A percentile compares a stretch with the other conserved stretches of the same genome.
phyloP scores from a whole-genome alignment of 495 filamentous ascomycete genomes.

The Talaromyces ruber region DNA sequence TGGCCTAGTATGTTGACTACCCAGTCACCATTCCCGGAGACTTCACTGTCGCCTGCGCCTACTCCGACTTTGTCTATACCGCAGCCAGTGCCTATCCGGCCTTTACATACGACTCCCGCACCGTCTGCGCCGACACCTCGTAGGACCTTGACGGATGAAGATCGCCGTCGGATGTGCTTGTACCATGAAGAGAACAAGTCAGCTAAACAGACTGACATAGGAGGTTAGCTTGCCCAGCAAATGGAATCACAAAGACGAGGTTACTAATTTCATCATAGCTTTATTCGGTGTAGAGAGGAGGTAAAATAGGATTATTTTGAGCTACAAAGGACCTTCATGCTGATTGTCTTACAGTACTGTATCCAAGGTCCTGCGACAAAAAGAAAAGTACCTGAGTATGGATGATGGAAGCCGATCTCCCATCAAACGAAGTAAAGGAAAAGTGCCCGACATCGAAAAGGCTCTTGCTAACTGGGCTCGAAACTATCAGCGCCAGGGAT shows the following conservation, averaged over 20 bases:
- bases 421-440: conserved; percentile 80
- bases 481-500: conserved; percentile 71
- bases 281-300: conserved; percentile 98
- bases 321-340: not conserved
- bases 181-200: conserved; percentile 91
- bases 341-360: conserved; percentile 63
- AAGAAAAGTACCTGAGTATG: conserved; percentile 89
- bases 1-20: conserved; percentile 68
- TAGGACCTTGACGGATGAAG: conserved; percentile 87
- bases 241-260: not conserved
- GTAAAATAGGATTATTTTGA: conserved; percentile 42
- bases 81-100: conserved; percentile 7
- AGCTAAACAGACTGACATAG: conserved; percentile 98
- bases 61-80: conserved; percentile 8
- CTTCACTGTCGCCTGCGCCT: conserved; percentile 8
- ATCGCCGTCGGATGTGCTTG: conserved; percentile 87
- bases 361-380: conserved; percentile 92
- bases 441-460: conserved; percentile 91
- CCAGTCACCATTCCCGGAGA: conserved; percentile 39
- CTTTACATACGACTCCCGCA: conserved; percentile 25
- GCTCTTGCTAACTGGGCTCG: conserved; percentile 84
- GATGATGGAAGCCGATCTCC: conserved; percentile 85
- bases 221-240: conserved; percentile 49
- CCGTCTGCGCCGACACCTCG: conserved; percentile 55
- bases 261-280: conserved; percentile 35